Percentiles rank a stretch among this genome's conserved stretches.
These are phyloP conservation scores for Climacium dendroides DNA, from an alignment of 225 moss, liverwort and hornwort species.

Conservation along the genomic window DNA sequence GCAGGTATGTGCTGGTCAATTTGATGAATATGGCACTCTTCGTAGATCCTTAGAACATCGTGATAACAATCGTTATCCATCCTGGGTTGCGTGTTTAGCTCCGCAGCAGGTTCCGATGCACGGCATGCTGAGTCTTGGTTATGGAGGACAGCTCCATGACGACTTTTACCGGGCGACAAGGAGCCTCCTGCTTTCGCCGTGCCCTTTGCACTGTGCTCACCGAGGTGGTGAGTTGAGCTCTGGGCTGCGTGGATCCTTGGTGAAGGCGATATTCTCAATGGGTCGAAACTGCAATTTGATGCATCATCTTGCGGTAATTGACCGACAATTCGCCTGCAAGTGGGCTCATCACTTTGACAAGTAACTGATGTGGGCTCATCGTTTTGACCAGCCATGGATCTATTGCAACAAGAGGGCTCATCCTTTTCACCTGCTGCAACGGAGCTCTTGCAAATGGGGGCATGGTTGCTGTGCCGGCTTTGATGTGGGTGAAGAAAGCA, in stretches of 20 bases:
- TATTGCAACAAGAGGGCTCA: not conserved
- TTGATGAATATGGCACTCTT: conserved; percentile 16
- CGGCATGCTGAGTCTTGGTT: not conserved
- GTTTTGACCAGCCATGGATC: not conserved
- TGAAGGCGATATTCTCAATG: conserved; percentile 8
- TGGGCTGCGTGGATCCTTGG: not conserved
- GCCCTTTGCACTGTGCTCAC: not conserved
- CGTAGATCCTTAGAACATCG: not conserved
- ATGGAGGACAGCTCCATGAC: not conserved
- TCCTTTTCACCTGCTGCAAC: not conserved
- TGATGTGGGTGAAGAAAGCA: not conserved
- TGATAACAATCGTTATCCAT: not conserved
- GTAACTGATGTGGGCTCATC: not conserved
- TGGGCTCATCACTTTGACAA: not conserved
- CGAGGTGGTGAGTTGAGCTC: not conserved
- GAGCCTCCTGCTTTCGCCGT: not conserved
- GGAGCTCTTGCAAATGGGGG: not conserved
- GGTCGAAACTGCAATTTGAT: conserved; percentile 8
- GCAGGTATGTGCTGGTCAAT: not conserved
- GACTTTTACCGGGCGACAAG: not conserved
- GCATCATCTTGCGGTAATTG: not conserved
- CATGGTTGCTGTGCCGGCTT: not conserved
- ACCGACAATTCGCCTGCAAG: not conserved
- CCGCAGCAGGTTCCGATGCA: not conserved
- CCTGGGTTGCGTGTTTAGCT: not conserved